Evolutionary conservation across 192 early-diverging fungal species (phyloP), one percentile per base, ranked within the genome.

Genomic region (Coemansia sp.): DNA sequence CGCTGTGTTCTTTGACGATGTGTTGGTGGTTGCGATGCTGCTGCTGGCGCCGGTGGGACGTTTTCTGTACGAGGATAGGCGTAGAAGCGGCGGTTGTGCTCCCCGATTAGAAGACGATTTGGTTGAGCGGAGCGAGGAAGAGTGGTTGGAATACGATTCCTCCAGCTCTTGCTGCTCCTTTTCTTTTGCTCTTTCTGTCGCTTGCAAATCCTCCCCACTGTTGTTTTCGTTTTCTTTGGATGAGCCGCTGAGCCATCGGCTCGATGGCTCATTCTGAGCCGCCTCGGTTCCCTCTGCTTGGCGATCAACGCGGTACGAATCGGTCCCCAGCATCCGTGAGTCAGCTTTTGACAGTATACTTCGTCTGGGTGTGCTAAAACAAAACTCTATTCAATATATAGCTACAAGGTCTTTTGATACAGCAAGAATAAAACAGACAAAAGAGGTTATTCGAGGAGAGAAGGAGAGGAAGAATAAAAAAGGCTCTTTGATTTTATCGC

Each of bases 1-100:
- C 12, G 70, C 76, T 4, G 76, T 78, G 67, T 72, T 46, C n/a
- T 65, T 65, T 16, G 74, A 69, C 7, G 72, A 54, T 25, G 63
- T 64, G 39, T 59, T 70, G 20, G 71, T 70, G 65, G 48, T 70
- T 4, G 32, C 32, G 4, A 7, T 50, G 17, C n/a, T 50, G 17
- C 14, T 50, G 55, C 55, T 56, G 10, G 12, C 12, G 37, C 37
- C 25, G 20, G 14, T 53, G 16, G 69, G 46, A 38, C 69, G 69
- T 19, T 70, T 72, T 57, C 53, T 54, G 22, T 68, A 41, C 0
- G 78, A 75, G 17, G 58, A 39, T 5, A 81, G 59, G 14, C 72
- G 69, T 3, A 56, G 67, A 62, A 74, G 71, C 17, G 69, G 42
- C 32, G 32, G 32, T 32, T 32, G 32, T 32, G 32, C 32, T 32